Evolutionary conservation across 2,329 filamentous ascomycete species (phyloP).

Genomic region (Diaporthe sp.): DNA sequence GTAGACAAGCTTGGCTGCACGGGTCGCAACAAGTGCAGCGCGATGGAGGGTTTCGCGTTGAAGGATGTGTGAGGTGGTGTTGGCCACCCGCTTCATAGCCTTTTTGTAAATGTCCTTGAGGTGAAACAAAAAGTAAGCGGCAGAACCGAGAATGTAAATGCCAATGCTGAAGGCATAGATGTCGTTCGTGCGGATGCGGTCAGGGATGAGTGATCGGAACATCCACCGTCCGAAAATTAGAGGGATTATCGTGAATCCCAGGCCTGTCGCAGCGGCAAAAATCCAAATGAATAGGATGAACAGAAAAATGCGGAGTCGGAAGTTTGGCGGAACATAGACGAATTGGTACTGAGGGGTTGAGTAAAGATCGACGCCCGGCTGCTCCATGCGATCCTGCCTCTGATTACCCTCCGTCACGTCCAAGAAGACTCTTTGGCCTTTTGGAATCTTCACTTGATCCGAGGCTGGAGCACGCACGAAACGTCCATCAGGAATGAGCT

Average conservation of each 20-base stretch:
- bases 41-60: slow-evolving; percentile 51
- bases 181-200: slow-evolving; percentile 85
- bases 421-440: slow-evolving; percentile 85
- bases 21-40: slow-evolving; percentile 49
- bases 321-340: slow-evolving; percentile 88
- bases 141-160: slow-evolving; percentile 81
- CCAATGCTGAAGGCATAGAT: slow-evolving; percentile 96
- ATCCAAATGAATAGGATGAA: slow-evolving; percentile 95
- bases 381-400: slow-evolving; percentile 75
- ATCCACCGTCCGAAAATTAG: slow-evolving; percentile 86
- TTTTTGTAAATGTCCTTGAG: slow-evolving; percentile 55
- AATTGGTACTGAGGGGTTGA: slow-evolving; percentile 74
- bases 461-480: slow-evolving; percentile 95
- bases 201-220: slow-evolving; percentile 80
- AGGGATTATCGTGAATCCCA: slow-evolving; percentile 88
- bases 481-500: slow-evolving; percentile 78
- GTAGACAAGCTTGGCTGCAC: slow-evolving; percentile 72
- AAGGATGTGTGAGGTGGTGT: slow-evolving; percentile 46
- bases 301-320: slow-evolving; percentile 82
- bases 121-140: slow-evolving; percentile 74
- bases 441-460: slow-evolving; percentile 94
- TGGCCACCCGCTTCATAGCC: slow-evolving; percentile 50
- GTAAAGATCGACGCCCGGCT: slow-evolving; percentile 64
- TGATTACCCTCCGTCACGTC: slow-evolving; percentile 78
- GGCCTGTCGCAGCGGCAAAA: slow-evolving; percentile 90